Evolutionary conservation across 75 land plant genomes (phyloP).

Genomic region (Selaginella moellendorffii): DNA sequence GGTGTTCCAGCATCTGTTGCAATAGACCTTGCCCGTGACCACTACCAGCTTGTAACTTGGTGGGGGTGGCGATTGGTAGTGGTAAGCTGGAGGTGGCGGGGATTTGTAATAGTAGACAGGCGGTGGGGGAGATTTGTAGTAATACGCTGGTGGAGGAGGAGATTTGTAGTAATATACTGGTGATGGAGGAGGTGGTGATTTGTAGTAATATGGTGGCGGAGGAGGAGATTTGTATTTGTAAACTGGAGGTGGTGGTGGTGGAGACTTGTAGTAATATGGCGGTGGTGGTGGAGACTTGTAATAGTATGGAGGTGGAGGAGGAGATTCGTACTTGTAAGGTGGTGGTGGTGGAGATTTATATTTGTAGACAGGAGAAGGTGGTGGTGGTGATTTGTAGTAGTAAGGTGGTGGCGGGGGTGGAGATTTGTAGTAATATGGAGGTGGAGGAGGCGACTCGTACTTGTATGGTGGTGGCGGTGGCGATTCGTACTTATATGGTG

Average conservation of each 20-base stretch:
- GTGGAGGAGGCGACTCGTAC: conserved; percentile 7
- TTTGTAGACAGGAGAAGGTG: not conserved
- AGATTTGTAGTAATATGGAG: not conserved
- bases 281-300: conserved; percentile 10
- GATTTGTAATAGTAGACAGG: not conserved
- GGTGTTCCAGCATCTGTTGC: not conserved
- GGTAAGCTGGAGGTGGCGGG: not conserved
- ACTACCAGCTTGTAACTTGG: conserved; percentile 1
- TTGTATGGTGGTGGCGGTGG: not conserved
- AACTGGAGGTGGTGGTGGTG: conserved; percentile 5
- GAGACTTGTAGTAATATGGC: conserved; percentile 1
- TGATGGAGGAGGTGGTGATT: conserved; percentile 3
- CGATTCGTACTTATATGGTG: not conserved
- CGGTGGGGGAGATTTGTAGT: not conserved
- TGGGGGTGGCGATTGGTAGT: conserved; percentile 9
- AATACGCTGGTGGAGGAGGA: not conserved
- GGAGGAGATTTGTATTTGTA: conserved; percentile 7
- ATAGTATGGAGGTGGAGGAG: conserved; percentile 2
- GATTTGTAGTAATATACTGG: not conserved
- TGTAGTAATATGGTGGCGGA: not conserved
- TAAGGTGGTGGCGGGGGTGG: conserved; percentile 4
- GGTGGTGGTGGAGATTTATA: conserved; percentile 8
- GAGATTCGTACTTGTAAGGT: not conserved
- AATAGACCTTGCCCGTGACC: conserved; percentile 3
- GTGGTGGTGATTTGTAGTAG: conserved; percentile 10